Percentiles rank a stretch among this genome's conserved stretches.
These are phyloP conservation scores for Pseudogymnoascus sp. DNA, from an alignment of 2,329 filamentous ascomycete genomes.

Conservation along the genomic window DNA sequence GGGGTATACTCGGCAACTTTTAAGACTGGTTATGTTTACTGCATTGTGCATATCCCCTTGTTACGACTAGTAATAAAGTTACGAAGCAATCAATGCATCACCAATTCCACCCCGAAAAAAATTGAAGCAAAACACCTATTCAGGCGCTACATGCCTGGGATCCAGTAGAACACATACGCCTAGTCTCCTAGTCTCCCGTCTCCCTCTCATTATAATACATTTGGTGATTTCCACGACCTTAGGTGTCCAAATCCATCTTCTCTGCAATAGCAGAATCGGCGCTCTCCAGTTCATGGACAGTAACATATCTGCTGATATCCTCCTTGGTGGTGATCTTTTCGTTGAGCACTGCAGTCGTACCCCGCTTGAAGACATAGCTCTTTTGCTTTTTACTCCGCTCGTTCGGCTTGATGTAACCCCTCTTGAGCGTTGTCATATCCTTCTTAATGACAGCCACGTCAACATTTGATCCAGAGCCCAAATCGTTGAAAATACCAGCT, in stretches of 20 bases:
- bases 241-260: constrained; percentile 63
- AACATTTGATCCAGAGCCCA: constrained; percentile 94
- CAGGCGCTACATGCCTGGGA: neutral
- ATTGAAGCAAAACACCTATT: constrained; percentile 4
- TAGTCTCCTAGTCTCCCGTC: constrained; percentile 7
- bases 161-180: constrained; percentile 8
- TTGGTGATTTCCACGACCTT: constrained; percentile 17
- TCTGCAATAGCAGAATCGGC: constrained; percentile 52
- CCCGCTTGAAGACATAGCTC: constrained; percentile 83
- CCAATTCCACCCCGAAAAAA: neutral
- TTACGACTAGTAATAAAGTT: neutral
- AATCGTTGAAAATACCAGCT: constrained; percentile 97
- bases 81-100: neutral
- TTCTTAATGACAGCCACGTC: constrained; percentile 92
- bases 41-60: neutral
- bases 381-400: constrained; percentile 83
- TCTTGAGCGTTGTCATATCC: constrained; percentile 88
- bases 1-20: neutral
- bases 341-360: constrained; percentile 92
- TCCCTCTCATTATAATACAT: constrained; percentile 6
- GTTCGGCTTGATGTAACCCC: constrained; percentile 92
- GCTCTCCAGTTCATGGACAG: constrained; percentile 68
- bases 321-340: constrained; percentile 94
- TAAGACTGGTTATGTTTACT: neutral
- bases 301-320: constrained; percentile 90